Base-by-base conservation (phyloP, 805 yeast species). In the Cyberlindnera bimundalis region DNA sequence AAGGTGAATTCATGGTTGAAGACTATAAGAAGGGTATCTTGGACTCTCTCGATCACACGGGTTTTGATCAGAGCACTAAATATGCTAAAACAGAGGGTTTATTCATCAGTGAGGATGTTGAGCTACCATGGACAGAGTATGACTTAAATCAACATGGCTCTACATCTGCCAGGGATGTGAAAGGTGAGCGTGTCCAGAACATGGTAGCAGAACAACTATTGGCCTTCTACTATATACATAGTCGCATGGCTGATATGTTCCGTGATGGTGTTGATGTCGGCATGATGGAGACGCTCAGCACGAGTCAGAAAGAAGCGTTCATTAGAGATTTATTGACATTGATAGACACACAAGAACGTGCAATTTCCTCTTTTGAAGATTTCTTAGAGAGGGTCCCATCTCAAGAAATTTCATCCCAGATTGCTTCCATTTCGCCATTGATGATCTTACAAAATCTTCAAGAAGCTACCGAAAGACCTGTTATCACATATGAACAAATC, bases 141-240 rank as follows among this genome's bases (percentile, higher is more conserved):
- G 51, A 47, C 11, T 33, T 47, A 20, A 38, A 39, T 9, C 11
- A 15, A 5, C 24, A 26, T n/a, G 43, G 43, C 1, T 29, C 43
- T 7, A 10, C 24, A 16, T 5, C 10, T 4, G 35, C 28, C 9
- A 31, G 43, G 14, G 38, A 38, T 15, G 23, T 37, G 5, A 26
- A 15, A 14, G 39, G 29, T 16, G 47, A 43, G 13, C 23, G 37
- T 8, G 17, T 35, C 1, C 48, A 47, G 34, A 27, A 33, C 18
- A 24, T 36, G 37, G 35, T 47, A 6, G 34, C 31, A 15, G 51
- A 47, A 12, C 43, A 39, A 29, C 30, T 47, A 4, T 17, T 47
- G 16, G 11, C 34, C 2, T 23, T 45, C 8, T 33, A 33, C 23
- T 8, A 17, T 12, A 19, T 35, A 6, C 42, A 45, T 12, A 40